Percentiles rank a stretch among this genome's conserved stretches.
phyloP scores from a whole-genome alignment of 495 filamentous ascomycete genomes.

The Aspergillus homomorphus region DNA sequence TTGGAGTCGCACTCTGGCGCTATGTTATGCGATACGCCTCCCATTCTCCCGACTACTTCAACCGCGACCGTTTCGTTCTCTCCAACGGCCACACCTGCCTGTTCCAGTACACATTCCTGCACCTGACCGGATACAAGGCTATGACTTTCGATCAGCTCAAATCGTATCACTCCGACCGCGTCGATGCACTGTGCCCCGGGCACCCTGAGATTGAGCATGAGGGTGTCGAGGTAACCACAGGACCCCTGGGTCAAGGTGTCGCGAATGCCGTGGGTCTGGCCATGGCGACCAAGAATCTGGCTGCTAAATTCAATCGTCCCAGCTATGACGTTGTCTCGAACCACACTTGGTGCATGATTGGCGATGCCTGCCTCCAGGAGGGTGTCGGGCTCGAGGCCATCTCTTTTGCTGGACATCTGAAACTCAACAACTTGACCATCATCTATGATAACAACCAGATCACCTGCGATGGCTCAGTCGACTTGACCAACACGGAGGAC shows the following conservation, averaged over 20 bases:
- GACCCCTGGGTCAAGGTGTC: constrained; percentile 58
- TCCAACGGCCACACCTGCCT: constrained; percentile 60
- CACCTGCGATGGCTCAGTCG: constrained; percentile 55
- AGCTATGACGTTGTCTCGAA: constrained; percentile 47
- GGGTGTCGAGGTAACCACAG: constrained; percentile 62
- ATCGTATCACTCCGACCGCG: constrained; percentile 54
- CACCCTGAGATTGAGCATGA: constrained; percentile 61
- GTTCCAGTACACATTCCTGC: constrained; percentile 57
- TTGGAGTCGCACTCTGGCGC: constrained; percentile 50
- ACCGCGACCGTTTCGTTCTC: constrained; percentile 52
- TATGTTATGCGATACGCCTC: constrained; percentile 53
- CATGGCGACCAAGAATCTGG: constrained; percentile 56
- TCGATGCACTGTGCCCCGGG: constrained; percentile 52
- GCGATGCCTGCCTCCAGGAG: constrained; percentile 59
- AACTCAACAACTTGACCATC: constrained; percentile 52
- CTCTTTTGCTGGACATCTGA: constrained; percentile 52
- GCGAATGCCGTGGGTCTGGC: constrained; percentile 60
- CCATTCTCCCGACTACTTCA: constrained; percentile 45
- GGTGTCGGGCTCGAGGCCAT: constrained; percentile 59
- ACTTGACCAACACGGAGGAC: constrained; percentile 55
- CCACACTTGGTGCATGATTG: constrained; percentile 54
- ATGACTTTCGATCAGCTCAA: constrained; percentile 61
- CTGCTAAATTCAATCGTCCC: constrained; percentile 51
- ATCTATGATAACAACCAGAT: constrained; percentile 61
- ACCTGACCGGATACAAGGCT: constrained; percentile 55